phyloP scores from a whole-genome alignment of 2,329 filamentous ascomycete species.

The Claviceps sp. region DNA sequence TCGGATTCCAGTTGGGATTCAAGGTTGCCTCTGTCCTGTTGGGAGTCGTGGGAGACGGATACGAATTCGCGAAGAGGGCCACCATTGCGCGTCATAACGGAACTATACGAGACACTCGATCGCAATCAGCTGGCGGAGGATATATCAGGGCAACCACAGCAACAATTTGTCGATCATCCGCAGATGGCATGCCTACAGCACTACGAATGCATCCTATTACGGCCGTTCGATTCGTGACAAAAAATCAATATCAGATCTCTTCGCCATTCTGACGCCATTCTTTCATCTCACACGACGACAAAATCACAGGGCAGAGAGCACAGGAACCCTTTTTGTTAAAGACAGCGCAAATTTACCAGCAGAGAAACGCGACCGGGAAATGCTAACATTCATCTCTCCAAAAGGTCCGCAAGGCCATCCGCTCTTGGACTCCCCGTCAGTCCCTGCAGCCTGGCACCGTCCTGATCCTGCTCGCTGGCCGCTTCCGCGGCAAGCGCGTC shows the following conservation, averaged over 20 bases:
- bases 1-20: neutral
- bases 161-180: neutral
- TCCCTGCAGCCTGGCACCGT: slow-evolving; percentile 89
- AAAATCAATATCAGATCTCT: neutral
- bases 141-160: neutral
- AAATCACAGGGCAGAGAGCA: neutral
- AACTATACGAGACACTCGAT: neutral
- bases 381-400: slow-evolving; percentile 7
- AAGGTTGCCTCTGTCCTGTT: neutral
- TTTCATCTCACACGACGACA: neutral
- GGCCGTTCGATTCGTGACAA: neutral
- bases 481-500: slow-evolving; percentile 99
- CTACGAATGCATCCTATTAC: neutral
- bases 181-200: neutral
- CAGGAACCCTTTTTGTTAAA: neutral
- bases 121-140: neutral
- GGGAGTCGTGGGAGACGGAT: neutral
- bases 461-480: slow-evolving; percentile 97
- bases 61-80: neutral
- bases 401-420: slow-evolving; percentile 89
- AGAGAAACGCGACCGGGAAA: neutral
- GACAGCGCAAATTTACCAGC: neutral
- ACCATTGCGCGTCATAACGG: neutral
- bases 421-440: slow-evolving; percentile 73
- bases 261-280: neutral